Base-by-base conservation (phyloP, 2,329 filamentous ascomycete species). In the Rosellinia necatrix region DNA sequence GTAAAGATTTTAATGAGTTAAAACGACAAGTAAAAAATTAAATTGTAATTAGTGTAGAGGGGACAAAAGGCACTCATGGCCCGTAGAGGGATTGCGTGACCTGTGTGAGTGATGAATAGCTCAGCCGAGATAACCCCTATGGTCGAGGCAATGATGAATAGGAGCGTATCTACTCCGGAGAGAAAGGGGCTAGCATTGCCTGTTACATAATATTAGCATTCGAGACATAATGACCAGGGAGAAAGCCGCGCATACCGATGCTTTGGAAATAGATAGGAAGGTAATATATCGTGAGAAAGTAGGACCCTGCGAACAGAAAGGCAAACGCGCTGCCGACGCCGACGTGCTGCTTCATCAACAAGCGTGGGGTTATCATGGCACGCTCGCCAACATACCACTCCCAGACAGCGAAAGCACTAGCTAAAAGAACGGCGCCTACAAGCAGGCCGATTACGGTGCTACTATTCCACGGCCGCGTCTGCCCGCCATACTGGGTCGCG, bases 401-500 rank as follows among this genome's bases (percentile, higher is more conserved):
- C 37, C 40, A 58, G 4, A 25, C 62, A 13, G 65, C 53, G 34
- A 75, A 70, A 1, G 40, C 25, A 13, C 56, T 32, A 17, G 66
- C 49, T 10, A 71, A 62, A 9, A 68, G 47, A 13, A 49, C 59
- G 34, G 66, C 69, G n/a, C 67, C 59, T 35, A 70, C 66, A 13
- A 74, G 61, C 5, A 71, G 62, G 6, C 62, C 67, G 42, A 74
- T 68, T 38, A 73, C 77, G 70, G 65, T 77, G 15, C 24, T 27
- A 1, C 12, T 15, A n/a, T 27, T 27, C 22, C 22, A 43, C 3
- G 40, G 4, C 9, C 29, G 12, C 1, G n/a, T 29, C 1, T 6
- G 4, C n/a, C 40, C 40, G 6, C 24, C 40, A 29, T 43, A 75
- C 68, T 74, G 76, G 47, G 75, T 69, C 0, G 75, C 74, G 0